phyloP scores from a whole-genome alignment of 192 early-diverging fungal species.

The Diversispora epigaea region DNA sequence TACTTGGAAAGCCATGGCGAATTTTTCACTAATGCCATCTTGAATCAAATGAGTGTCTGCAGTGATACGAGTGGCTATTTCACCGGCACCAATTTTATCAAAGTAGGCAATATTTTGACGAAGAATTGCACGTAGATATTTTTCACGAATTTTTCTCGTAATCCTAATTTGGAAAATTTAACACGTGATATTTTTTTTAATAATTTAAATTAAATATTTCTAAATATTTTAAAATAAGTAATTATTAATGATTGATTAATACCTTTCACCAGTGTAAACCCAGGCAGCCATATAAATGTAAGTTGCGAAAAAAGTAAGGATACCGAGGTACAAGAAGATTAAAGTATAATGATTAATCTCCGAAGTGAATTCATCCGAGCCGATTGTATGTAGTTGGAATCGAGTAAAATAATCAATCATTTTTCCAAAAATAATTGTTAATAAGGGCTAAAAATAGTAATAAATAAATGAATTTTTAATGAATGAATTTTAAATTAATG shows the following conservation, averaged over 20 bases:
- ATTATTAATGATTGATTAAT: conserved; percentile 20
- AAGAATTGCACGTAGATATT: conserved; percentile 75
- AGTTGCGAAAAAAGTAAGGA: conserved; percentile 48
- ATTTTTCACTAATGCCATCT: conserved; percentile 86
- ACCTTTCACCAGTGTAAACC: conserved; percentile 51
- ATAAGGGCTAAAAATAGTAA: background rate
- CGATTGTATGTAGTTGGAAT: background rate
- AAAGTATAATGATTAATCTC: background rate
- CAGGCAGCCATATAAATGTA: conserved; percentile 58
- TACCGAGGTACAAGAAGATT: conserved; percentile 40
- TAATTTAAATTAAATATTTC: no score
- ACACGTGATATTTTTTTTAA: no score
- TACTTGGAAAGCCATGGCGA: conserved; percentile 59
- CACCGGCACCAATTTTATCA: conserved; percentile 73
- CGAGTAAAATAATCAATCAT: conserved; percentile 21
- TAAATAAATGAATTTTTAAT: background rate
- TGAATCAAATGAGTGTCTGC: conserved; percentile 86
- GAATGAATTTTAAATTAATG: no score
- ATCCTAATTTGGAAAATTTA: background rate
- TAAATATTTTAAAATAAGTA: no score
- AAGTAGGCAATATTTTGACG: conserved; percentile 90
- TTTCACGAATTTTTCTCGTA: conserved; percentile 68
- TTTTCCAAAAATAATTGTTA: conserved; percentile 10
- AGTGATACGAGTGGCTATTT: conserved; percentile 82
- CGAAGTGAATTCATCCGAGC: background rate